These are phyloP conservation scores for Filobasidium floriforme DNA, from an alignment of 768 basidiomycete species.

Conservation along the genomic window DNA sequence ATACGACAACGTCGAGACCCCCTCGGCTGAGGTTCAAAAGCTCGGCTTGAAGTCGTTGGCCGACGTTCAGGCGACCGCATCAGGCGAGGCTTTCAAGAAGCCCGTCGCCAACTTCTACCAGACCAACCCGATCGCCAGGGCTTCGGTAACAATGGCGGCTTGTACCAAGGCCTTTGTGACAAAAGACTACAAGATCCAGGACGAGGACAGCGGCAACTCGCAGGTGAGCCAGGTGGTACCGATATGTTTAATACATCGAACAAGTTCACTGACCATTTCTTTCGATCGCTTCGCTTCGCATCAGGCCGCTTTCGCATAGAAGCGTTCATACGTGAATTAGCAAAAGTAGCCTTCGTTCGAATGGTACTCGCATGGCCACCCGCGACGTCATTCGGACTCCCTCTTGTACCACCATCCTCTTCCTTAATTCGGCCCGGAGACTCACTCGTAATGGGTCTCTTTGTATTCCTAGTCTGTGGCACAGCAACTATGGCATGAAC, in stretches of 20 bases:
- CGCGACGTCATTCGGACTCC: too few relatives aligned
- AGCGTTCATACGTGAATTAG: background rate
- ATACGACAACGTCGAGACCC: constrained; percentile 71
- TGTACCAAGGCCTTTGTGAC: constrained; percentile 80
- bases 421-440: too few relatives aligned
- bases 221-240: constrained; percentile 28
- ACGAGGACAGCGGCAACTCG: constrained; percentile 29
- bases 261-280: background rate
- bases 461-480: too few relatives aligned
- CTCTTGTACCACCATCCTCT: too few relatives aligned
- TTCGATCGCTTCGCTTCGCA: background rate
- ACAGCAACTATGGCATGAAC: too few relatives aligned
- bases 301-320: constrained; percentile 10
- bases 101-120: constrained; percentile 91
- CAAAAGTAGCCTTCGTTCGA: too few relatives aligned
- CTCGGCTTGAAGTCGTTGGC: constrained; percentile 61
- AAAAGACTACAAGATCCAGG: constrained; percentile 36
- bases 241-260: background rate
- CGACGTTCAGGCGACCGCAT: constrained; percentile 49
- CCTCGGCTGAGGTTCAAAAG: constrained; percentile 64
- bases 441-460: too few relatives aligned
- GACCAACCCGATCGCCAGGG: constrained; percentile 89
- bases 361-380: too few relatives aligned
- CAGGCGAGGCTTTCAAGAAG: constrained; percentile 56
- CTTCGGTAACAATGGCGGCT: constrained; percentile 90